These are phyloP conservation scores for Psilocybe cyanescens DNA, from an alignment of 768 basidiomycete genomes.

Conservation along the genomic window DNA sequence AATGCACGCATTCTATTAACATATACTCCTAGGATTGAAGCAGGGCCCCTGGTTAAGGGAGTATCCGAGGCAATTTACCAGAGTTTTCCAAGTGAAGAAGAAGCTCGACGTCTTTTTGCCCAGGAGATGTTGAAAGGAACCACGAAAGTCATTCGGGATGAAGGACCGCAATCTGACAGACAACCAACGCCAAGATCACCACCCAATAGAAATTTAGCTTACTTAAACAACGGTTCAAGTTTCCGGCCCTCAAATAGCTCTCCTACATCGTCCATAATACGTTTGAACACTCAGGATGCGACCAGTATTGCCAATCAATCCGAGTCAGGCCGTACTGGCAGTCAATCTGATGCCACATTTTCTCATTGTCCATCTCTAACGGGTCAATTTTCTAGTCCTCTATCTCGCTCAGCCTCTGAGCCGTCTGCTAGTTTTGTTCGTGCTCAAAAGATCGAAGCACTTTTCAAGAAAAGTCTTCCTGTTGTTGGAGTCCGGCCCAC, in stretches of 20 bases:
- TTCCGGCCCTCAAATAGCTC: no score
- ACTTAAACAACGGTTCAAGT: no score
- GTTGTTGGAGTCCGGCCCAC: slow-evolving; percentile 15
- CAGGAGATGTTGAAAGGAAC: slow-evolving; percentile 30
- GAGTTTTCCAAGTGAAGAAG: slow-evolving; percentile 43
- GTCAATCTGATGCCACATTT: not conserved
- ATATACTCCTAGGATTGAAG: slow-evolving; percentile 43
- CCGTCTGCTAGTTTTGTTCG: slow-evolving; percentile 16
- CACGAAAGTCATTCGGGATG: slow-evolving; percentile 27
- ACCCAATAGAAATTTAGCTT: not conserved
- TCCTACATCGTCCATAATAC: no score
- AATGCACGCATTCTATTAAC: no score
- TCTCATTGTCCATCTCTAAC: not conserved
- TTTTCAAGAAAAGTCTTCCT: slow-evolving; percentile 11
- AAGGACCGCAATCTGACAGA: not conserved
- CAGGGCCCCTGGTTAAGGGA: slow-evolving; percentile 42
- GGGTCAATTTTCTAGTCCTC: not conserved
- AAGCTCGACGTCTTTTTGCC: slow-evolving; percentile 39
- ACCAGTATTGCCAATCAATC: no score
- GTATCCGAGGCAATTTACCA: slow-evolving; percentile 47
- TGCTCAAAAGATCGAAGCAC: slow-evolving; percentile 16
- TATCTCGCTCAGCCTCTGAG: slow-evolving; percentile 1
- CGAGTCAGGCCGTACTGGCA: not conserved
- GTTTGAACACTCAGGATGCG: no score
- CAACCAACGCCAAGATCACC: not conserved